Conservation (phyloP, 2,329 filamentous ascomycete species). For the Fusarium clavum region DNA sequence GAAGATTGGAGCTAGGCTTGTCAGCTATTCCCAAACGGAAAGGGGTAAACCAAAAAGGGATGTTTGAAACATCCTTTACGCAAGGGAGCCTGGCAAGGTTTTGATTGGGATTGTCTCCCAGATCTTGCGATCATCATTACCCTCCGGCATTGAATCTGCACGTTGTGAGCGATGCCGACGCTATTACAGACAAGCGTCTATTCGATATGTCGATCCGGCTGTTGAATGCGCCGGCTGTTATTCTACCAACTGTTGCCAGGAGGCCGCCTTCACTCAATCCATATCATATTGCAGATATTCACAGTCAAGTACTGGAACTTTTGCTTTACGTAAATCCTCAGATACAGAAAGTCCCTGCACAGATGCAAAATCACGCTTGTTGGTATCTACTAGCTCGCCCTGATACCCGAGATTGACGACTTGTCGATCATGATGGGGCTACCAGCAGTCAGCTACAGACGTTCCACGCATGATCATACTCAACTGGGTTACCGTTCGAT, state of each 20-base stretch:
- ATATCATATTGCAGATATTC: background rate
- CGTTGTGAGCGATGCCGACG: slow-evolving; percentile 33
- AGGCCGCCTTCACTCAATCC: background rate
- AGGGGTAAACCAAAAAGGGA: slow-evolving; percentile 34
- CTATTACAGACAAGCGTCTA: slow-evolving; percentile 32
- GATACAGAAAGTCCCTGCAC: slow-evolving; percentile 4
- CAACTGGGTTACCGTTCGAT: slow-evolving; percentile 30
- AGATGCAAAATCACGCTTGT: slow-evolving; percentile 17
- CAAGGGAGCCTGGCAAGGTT: slow-evolving; percentile 38
- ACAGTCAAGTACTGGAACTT: background rate
- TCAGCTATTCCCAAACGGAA: slow-evolving; percentile 38
- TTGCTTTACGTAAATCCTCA: slow-evolving; percentile 22
- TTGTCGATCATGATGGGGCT: slow-evolving; percentile 44
- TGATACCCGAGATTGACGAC: slow-evolving; percentile 49
- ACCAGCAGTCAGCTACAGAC: slow-evolving; percentile 31
- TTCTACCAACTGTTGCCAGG: background rate
- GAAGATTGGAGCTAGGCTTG: slow-evolving; percentile 19
- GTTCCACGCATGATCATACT: slow-evolving; percentile 34
- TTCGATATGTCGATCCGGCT: slow-evolving; percentile 35
- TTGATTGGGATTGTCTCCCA: slow-evolving; percentile 42
- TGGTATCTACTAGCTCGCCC: slow-evolving; percentile 26
- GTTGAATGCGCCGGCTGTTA: slow-evolving; percentile 4
- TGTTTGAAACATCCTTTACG: slow-evolving; percentile 40
- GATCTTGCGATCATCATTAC: slow-evolving; percentile 37
- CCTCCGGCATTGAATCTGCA: slow-evolving; percentile 33